These are phyloP conservation scores for Aspergillus sp. DNA, from an alignment of 2,329 filamentous ascomycete genomes.

Conservation along the genomic window DNA sequence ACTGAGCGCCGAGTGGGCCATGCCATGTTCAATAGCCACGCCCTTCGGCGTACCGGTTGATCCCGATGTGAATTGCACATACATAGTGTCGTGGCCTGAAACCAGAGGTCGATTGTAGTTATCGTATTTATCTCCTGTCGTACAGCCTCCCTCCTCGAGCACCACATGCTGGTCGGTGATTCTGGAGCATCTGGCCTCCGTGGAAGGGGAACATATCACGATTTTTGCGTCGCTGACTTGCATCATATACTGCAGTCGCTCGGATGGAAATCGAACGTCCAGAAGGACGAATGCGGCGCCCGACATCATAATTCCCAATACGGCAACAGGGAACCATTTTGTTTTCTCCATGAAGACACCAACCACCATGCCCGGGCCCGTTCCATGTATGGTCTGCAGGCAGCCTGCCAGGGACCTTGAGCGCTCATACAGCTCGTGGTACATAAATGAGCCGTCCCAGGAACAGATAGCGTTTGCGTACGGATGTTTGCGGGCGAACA, in stretches of 20 bases:
- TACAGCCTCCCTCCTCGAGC: too few relatives aligned
- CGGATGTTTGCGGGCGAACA: slow-evolving; percentile 25
- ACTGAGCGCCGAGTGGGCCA: too few relatives aligned
- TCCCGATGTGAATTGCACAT: not conserved
- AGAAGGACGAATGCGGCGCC: slow-evolving; percentile 15
- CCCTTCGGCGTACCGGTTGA: not conserved
- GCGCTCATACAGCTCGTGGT: too few relatives aligned
- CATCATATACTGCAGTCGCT: too few relatives aligned
- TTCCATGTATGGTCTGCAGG: not conserved
- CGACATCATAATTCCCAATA: slow-evolving; percentile 13
- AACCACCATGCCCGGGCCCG: slow-evolving; percentile 3
- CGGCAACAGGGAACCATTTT: not conserved
- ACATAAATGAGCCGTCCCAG: slow-evolving; percentile 11
- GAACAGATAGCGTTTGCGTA: slow-evolving; percentile 14
- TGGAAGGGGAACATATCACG: too few relatives aligned
- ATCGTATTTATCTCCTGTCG: too few relatives aligned
- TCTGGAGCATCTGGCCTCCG: too few relatives aligned
- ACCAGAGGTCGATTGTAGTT: too few relatives aligned
- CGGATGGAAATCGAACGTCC: not conserved
- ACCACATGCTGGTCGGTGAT: too few relatives aligned
- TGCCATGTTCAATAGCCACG: not conserved
- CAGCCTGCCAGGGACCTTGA: too few relatives aligned
- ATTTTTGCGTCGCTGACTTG: too few relatives aligned
- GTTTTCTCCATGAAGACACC: slow-evolving; percentile 2
- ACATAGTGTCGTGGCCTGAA: too few relatives aligned